Evolutionary conservation across 2,329 filamentous ascomycete genomes (phyloP).

Genomic region (Fusarium beomiforme): DNA sequence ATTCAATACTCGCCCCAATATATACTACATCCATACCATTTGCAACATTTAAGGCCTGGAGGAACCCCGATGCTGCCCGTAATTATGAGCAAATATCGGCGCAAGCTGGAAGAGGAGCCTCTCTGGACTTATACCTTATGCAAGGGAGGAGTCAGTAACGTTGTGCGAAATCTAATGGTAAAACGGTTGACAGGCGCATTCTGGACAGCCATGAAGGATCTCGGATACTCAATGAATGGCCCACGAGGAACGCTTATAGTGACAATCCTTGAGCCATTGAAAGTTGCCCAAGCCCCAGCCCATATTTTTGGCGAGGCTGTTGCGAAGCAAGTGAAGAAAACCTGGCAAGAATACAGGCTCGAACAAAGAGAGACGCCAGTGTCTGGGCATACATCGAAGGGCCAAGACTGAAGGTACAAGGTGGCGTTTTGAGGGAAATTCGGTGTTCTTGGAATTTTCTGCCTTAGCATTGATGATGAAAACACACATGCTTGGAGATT

Average conservation of each 20-base stretch:
- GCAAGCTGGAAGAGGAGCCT: conserved; percentile 40
- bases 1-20: conserved; percentile 44
- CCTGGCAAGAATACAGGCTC: conserved; percentile 19
- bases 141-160: conserved; percentile 12
- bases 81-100: conserved; percentile 43
- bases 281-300: conserved; percentile 35
- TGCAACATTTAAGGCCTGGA: conserved; percentile 46
- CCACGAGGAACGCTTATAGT: conserved; percentile 35
- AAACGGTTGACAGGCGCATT: conserved; percentile 43
- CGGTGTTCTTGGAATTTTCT: background rate
- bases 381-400: background rate
- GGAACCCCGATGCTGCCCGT: conserved; percentile 46
- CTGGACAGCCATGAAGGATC: conserved; percentile 41
- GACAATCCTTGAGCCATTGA: conserved; percentile 15
- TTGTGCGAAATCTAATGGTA: conserved; percentile 42
- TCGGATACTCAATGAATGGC: conserved; percentile 38
- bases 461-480: background rate
- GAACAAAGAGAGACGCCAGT: background rate
- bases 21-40: conserved; percentile 47
- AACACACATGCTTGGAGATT: background rate
- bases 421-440: background rate
- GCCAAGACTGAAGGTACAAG: background rate
- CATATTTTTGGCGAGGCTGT: conserved; percentile 37
- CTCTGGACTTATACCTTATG: conserved; percentile 47
- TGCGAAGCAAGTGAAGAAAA: conserved; percentile 30